These are phyloP conservation scores for Parastagonospora nodorum DNA, from an alignment of 2,329 filamentous ascomycete genomes.

Conservation along the genomic window DNA sequence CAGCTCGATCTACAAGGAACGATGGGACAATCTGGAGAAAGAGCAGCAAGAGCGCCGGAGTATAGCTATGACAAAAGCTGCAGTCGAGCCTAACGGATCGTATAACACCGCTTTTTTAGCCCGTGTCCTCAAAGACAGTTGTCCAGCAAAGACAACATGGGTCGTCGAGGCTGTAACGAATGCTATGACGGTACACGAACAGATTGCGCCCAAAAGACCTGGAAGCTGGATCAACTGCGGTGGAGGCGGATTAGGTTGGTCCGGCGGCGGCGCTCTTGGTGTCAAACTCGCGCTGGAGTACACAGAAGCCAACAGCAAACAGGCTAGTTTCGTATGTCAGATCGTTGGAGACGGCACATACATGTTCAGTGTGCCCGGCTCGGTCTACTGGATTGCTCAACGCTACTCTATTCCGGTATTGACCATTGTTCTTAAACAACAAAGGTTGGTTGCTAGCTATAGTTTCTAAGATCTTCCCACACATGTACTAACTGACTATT, in stretches of 20 bases:
- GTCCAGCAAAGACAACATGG: conserved; percentile 71
- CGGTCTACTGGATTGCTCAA: conserved; percentile 71
- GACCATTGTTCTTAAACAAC: conserved; percentile 70
- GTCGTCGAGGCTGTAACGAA: conserved; percentile 80
- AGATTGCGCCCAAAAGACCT: conserved; percentile 69
- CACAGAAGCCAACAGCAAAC: conserved; percentile 47
- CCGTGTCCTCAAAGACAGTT: conserved; percentile 59
- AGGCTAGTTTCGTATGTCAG: conserved; percentile 49
- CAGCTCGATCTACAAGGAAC: conserved; percentile 48
- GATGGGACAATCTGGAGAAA: conserved; percentile 61
- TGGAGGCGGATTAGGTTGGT: conserved; percentile 80
- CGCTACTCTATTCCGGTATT: conserved; percentile 69
- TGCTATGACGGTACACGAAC: conserved; percentile 69
- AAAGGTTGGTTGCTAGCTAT: no score
- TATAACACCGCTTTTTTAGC: conserved; percentile 66
- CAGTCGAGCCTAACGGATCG: conserved; percentile 65
- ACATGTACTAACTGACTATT: no score
- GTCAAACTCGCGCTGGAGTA: conserved; percentile 72
- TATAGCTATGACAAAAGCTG: conserved; percentile 61
- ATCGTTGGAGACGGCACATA: conserved; percentile 71
- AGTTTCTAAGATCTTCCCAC: no score
- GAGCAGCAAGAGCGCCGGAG: conserved; percentile 65
- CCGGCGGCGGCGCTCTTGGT: conserved; percentile 73
- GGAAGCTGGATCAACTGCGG: conserved; percentile 83
- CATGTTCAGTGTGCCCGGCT: conserved; percentile 67